These are phyloP conservation scores for Aspergillus luchuensis DNA, from an alignment of 2,329 filamentous ascomycete genomes.

Conservation along the genomic window DNA sequence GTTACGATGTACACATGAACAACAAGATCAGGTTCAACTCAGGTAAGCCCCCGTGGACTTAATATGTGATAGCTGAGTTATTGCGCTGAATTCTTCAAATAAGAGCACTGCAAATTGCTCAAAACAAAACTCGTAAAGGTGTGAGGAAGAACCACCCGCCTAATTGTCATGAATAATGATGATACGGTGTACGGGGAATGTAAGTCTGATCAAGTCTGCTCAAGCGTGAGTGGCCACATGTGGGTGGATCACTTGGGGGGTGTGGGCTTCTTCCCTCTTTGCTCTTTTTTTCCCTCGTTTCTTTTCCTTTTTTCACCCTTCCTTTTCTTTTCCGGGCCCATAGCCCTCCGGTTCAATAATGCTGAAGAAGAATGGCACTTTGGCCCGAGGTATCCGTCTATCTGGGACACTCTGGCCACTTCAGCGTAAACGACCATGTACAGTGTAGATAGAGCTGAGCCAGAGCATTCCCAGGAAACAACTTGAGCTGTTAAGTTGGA, in stretches of 20 bases:
- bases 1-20: not conserved
- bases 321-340: slow-evolving; percentile 3
- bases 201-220: slow-evolving; percentile 3
- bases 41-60: not conserved
- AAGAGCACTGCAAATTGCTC: not conserved
- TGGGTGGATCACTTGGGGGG: not conserved
- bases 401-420: not conserved
- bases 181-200: slow-evolving; percentile 10
- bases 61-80: not conserved
- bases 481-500: too few relatives aligned
- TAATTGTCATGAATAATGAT: not conserved
- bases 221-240: slow-evolving; percentile 5
- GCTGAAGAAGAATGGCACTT: slow-evolving; percentile 6
- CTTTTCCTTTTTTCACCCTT: not conserved
- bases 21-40: not conserved
- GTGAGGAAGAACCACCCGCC: not conserved
- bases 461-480: too few relatives aligned
- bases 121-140: not conserved
- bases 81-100: not conserved
- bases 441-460: too few relatives aligned
- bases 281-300: not conserved
- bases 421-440: not conserved
- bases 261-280: not conserved
- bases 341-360: slow-evolving; percentile 3
- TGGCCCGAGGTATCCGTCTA: not conserved